These are phyloP conservation scores for Saprolegnia parasitica DNA, from an alignment of 352 stramenopile species.

Conservation along the genomic window DNA sequence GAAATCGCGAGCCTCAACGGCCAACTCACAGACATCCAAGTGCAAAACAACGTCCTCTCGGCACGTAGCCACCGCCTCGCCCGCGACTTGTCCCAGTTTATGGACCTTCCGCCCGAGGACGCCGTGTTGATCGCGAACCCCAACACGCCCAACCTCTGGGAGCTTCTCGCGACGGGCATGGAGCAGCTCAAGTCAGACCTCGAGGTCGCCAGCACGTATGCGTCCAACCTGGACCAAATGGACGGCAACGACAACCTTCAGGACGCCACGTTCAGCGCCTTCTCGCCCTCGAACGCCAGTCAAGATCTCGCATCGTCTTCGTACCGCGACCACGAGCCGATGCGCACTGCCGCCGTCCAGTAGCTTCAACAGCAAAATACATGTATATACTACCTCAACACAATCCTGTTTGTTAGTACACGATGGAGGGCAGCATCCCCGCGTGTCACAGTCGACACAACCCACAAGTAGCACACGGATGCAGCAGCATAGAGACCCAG, in stretches of 20 bases:
- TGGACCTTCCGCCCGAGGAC: conserved; percentile 68
- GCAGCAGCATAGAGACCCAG: no score
- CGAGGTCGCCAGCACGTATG: conserved; percentile 83
- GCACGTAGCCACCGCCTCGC: conserved; percentile 71
- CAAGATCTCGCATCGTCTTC: conserved; percentile 9
- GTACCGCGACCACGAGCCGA: neutral
- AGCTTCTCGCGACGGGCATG: conserved; percentile 81
- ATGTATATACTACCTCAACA: no score
- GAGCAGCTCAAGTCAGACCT: conserved; percentile 85
- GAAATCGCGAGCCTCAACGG: conserved; percentile 25
- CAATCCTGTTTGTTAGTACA: no score
- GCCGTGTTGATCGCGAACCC: conserved; percentile 35
- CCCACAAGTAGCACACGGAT: no score
- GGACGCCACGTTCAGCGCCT: conserved; percentile 4
- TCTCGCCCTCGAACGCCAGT: neutral
- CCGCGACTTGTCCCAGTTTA: conserved; percentile 80
- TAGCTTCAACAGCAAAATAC: neutral
- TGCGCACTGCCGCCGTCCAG: neutral
- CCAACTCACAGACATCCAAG: conserved; percentile 69
- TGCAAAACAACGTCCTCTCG: conserved; percentile 80
- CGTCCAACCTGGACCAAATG: conserved; percentile 62
- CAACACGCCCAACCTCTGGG: conserved; percentile 74
- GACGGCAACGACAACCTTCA: neutral
- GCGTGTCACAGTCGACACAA: no score
- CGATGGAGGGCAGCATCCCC: no score